Percentiles rank a stretch among this genome's conserved stretches.
These are phyloP conservation scores for Arxiozyma bovina DNA, from an alignment of 1,139 yeast species.

Conservation along the genomic window DNA sequence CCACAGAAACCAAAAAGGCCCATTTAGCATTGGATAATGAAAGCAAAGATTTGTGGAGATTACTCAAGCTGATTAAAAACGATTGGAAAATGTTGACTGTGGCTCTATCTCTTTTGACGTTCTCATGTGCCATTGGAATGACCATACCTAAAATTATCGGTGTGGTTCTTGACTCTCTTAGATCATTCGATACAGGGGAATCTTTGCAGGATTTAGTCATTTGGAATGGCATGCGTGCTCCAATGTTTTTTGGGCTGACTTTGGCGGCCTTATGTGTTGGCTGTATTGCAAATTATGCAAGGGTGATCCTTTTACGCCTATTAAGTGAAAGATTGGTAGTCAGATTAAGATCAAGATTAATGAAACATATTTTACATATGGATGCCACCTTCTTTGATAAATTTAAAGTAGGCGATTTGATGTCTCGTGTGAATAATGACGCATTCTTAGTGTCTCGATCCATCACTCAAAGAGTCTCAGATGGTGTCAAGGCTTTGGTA, in stretches of 20 bases:
- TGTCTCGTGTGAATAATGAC: slow-evolving; percentile 79
- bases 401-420: slow-evolving; percentile 87
- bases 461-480: slow-evolving; percentile 81
- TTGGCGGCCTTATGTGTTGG: slow-evolving; percentile 58
- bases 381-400: slow-evolving; percentile 91
- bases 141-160: slow-evolving; percentile 79
- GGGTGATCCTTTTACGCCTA: slow-evolving; percentile 62
- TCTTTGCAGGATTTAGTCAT: slow-evolving; percentile 25
- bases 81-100: slow-evolving; percentile 44
- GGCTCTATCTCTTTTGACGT: slow-evolving; percentile 54
- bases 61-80: slow-evolving; percentile 41
- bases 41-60: slow-evolving; percentile 41
- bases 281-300: slow-evolving; percentile 69
- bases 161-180: slow-evolving; percentile 56
- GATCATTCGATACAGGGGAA: slow-evolving; percentile 25
- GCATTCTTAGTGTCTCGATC: slow-evolving; percentile 85
- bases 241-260: slow-evolving; percentile 40
- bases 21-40: slow-evolving; percentile 17
- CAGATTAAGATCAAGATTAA: slow-evolving; percentile 65
- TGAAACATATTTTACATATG: slow-evolving; percentile 68
- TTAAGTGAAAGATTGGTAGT: slow-evolving; percentile 85
- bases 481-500: slow-evolving; percentile 74
- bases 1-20: slow-evolving; percentile 18
- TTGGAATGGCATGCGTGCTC: slow-evolving; percentile 39
- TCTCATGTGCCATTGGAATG: slow-evolving; percentile 59